Base-by-base conservation (phyloP, 495 filamentous ascomycete genomes). In the Penicillium silybi region DNA sequence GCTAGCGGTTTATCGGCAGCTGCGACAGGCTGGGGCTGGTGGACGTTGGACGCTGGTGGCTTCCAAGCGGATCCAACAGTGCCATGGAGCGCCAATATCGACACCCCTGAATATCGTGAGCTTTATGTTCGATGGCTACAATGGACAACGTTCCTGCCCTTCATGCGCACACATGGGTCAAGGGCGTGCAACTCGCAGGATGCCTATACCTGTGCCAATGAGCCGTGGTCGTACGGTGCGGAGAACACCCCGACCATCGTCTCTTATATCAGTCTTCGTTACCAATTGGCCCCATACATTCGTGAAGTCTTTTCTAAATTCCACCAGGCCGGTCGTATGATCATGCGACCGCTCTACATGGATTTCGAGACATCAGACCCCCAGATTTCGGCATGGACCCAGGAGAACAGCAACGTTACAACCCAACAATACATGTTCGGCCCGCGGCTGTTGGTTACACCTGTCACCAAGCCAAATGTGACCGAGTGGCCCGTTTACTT, bases 381-480 rank as follows among this genome's bases (percentile, higher is more conserved):
- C 0, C 44, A 46, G 13, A 46, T 65, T 10, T 41, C 52, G 7
- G 17, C 29, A 17, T 57, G 42, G 61, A 64, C 62, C 1, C 50
- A 25, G 19, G 19, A 18, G 11, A 65, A 65, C 35, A 50, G 25
- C 26, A 66, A 64, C 20, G 52, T 48, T 37, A 64, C 64, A 0
- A 65, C 58, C 0, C 62, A 68, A 50, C 61, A 65, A 42, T 69
- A 69, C 34, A 63, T 69, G 66, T 66, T 64, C 35, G 66, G 66
- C 1, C 66, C 63, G 4, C 41, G 56, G 8, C 50, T 64, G 10
- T 41, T 69, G 16, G 59, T 66, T 2, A 54, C 53, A 3, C 66
- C 66, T 1, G 59, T 69, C 1, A 64, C 61, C 8, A 34, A 44
- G 9, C 57, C 63, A 27, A 64, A 64, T 56, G 50, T 51, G 13